Evolutionary conservation across 2,329 filamentous ascomycete species (phyloP).

Genomic region (Monosporascus sp.): DNA sequence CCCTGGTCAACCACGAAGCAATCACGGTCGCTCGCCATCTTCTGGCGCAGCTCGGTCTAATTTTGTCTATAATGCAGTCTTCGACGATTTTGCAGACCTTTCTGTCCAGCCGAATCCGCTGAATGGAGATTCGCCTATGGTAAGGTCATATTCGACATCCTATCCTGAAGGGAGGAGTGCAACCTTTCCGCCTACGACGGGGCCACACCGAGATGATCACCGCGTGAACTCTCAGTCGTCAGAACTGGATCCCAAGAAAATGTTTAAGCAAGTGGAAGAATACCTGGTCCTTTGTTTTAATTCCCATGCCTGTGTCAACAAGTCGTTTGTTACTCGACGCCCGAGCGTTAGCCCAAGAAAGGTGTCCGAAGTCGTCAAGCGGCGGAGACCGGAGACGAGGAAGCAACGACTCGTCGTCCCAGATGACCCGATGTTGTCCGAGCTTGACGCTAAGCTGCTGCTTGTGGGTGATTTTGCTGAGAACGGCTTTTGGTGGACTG

Average conservation of each 20-base stretch:
- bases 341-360: slow-evolving; percentile 24
- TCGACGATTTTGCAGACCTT: slow-evolving; percentile 30
- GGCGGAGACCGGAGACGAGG: slow-evolving; percentile 27
- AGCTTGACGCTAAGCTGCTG: slow-evolving; percentile 70
- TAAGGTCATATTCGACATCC: slow-evolving; percentile 40
- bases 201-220: slow-evolving; percentile 2
- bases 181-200: slow-evolving; percentile 10
- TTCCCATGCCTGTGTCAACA: slow-evolving; percentile 67
- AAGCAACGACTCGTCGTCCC: slow-evolving; percentile 23
- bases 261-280: slow-evolving; percentile 74
- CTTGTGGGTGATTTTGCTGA: slow-evolving; percentile 71
- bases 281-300: slow-evolving; percentile 67
- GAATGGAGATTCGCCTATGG: slow-evolving; percentile 16
- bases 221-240: slow-evolving; percentile 8
- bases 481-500: slow-evolving; percentile 79
- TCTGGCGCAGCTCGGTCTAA: slow-evolving; percentile 15
- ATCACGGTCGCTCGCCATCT: slow-evolving; percentile 16
- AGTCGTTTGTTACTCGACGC: slow-evolving; percentile 60
- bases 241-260: slow-evolving; percentile 41
- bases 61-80: slow-evolving; percentile 22
- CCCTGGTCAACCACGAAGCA: slow-evolving; percentile 9
- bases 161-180: slow-evolving; percentile 30
- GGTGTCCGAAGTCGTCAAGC: slow-evolving; percentile 21
- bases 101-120: slow-evolving; percentile 29
- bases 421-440: slow-evolving; percentile 42